Percentiles rank a stretch among this genome's conserved stretches.
These are phyloP conservation scores for Glarea lozoyensis DNA, from an alignment of 495 filamentous ascomycete genomes.

Conservation along the genomic window DNA sequence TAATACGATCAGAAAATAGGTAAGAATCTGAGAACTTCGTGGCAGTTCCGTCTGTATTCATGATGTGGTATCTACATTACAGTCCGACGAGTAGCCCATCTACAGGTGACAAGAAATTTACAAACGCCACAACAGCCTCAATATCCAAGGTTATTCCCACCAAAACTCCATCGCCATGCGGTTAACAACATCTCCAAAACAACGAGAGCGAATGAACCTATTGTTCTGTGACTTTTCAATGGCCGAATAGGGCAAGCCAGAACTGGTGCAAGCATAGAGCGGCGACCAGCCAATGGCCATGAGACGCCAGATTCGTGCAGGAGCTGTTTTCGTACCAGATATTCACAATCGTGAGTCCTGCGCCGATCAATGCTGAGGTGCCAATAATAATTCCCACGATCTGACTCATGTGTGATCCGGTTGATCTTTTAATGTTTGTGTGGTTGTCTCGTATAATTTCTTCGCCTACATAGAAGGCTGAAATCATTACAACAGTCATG, in stretches of 20 bases:
- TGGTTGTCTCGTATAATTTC: slow-evolving; percentile 11
- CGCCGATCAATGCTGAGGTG: slow-evolving; percentile 2
- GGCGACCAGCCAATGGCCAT: slow-evolving; percentile 7
- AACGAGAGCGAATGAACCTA: too few species aligned
- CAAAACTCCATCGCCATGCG: too few species aligned
- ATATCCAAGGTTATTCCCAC: too few species aligned
- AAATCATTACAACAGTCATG: slow-evolving; percentile 6
- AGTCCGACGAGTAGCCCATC: too few species aligned
- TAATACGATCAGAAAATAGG: too few species aligned
- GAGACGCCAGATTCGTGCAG: slow-evolving; percentile 2
- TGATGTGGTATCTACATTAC: too few species aligned
- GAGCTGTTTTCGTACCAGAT: slow-evolving; percentile 1
- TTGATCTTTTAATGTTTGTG: not conserved
- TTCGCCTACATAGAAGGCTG: slow-evolving; percentile 1
- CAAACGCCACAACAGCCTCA: too few species aligned
- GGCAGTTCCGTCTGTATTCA: too few species aligned
- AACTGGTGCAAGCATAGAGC: slow-evolving; percentile 11
- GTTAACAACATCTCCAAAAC: too few species aligned
- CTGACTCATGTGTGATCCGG: not conserved
- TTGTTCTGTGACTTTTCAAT: too few species aligned
- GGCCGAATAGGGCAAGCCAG: slow-evolving; percentile 11
- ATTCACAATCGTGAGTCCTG: slow-evolving; percentile 4
- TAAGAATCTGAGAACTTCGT: too few species aligned
- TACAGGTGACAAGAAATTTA: too few species aligned
- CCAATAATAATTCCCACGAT: slow-evolving; percentile 2